These are phyloP conservation scores for Dicorynia guianensis DNA, from an alignment of 306 rosid species.

Conservation along the genomic window DNA sequence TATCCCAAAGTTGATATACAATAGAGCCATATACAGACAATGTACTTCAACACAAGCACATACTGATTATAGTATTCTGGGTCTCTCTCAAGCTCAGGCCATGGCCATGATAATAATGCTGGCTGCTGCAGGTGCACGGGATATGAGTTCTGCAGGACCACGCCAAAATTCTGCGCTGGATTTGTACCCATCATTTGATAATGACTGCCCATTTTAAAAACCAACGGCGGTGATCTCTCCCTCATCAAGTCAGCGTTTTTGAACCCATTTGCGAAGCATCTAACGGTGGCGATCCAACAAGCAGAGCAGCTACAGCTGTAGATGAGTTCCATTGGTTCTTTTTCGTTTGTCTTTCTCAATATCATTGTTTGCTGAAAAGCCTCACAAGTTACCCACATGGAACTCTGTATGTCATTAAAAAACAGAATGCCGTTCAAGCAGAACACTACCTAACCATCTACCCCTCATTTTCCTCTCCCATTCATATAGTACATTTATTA, in stretches of 20 bases:
- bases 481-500: slow-evolving; percentile 14
- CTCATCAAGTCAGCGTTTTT: background rate
- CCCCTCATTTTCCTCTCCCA: slow-evolving; percentile 36
- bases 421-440: slow-evolving; percentile 72
- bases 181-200: slow-evolving; percentile 50
- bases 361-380: slow-evolving; percentile 7
- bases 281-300: slow-evolving; percentile 13
- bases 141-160: slow-evolving; percentile 52
- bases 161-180: slow-evolving; percentile 56
- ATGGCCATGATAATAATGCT: slow-evolving; percentile 32
- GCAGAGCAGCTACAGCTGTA: slow-evolving; percentile 15
- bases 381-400: slow-evolving; percentile 37
- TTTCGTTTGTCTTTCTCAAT: background rate
- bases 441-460: slow-evolving; percentile 40
- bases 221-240: slow-evolving; percentile 46
- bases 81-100: slow-evolving; percentile 16
- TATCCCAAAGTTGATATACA: slow-evolving; percentile 32
- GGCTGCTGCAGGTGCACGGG: slow-evolving; percentile 38
- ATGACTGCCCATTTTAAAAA: slow-evolving; percentile 64
- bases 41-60: slow-evolving; percentile 33
- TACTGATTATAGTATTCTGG: slow-evolving; percentile 17
- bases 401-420: slow-evolving; percentile 41
- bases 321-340: slow-evolving; percentile 23
- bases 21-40: slow-evolving; percentile 37
- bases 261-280: slow-evolving; percentile 2